phyloP scores from a whole-genome alignment of 2,329 filamentous ascomycete genomes.

The Cytospora leucostoma region DNA sequence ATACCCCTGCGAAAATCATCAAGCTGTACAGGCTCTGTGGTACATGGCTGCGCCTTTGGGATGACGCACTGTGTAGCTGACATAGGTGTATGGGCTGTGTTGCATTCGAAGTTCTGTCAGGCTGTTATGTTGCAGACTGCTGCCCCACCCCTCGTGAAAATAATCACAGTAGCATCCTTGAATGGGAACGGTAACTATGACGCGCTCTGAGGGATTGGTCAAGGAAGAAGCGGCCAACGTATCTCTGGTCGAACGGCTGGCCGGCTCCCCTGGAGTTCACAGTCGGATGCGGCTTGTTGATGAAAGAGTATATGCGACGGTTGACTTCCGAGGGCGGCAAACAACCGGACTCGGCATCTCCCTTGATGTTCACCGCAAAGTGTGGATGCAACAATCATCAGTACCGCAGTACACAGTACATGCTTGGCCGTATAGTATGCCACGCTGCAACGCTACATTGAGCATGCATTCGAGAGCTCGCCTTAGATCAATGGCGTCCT shows the following conservation, averaged over 20 bases:
- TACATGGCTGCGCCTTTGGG: neutral
- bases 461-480: neutral
- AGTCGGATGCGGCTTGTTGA: slow-evolving; percentile 1
- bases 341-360: slow-evolving; percentile 14
- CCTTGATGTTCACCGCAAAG: slow-evolving; percentile 18
- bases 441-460: slow-evolving; percentile 1
- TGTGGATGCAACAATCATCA: slow-evolving; percentile 3
- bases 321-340: slow-evolving; percentile 17
- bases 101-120: too few species aligned
- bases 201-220: neutral
- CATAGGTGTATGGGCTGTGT: slow-evolving; percentile 6
- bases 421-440: slow-evolving; percentile 13
- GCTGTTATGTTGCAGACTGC: neutral
- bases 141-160: neutral
- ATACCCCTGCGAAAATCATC: slow-evolving; percentile 23
- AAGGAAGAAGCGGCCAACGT: neutral
- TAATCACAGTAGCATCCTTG: neutral
- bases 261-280: neutral
- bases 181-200: neutral
- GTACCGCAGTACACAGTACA: slow-evolving; percentile 2
- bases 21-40: slow-evolving; percentile 10
- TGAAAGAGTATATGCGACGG: slow-evolving; percentile 10
- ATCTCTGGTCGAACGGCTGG: neutral
- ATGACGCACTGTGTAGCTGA: slow-evolving; percentile 19
- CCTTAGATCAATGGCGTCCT: neutral